Conservation (phyloP, 768 basidiomycete species). For the Trametes meyenii region DNA sequence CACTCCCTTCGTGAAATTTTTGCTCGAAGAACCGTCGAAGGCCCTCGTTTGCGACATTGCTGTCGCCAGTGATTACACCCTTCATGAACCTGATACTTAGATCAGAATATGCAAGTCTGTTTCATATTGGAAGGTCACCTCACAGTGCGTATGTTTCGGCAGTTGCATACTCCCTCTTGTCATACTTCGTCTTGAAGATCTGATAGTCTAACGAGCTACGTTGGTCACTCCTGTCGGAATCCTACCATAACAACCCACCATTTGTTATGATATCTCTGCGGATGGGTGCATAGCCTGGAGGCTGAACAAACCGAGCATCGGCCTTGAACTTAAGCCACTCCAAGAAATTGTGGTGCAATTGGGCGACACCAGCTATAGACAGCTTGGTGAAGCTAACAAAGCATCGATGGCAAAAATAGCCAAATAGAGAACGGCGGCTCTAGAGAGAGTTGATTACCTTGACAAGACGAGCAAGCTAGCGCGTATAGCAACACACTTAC, state of each 20-base stretch:
- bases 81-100: slow-evolving; percentile 61
- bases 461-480: neutral
- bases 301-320: neutral
- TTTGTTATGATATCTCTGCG: slow-evolving; percentile 55
- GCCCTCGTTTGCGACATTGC: slow-evolving; percentile 67
- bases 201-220: slow-evolving; percentile 40
- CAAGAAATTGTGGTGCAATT: slow-evolving; percentile 67
- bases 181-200: slow-evolving; percentile 64
- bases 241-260: slow-evolving; percentile 35
- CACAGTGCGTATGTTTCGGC: slow-evolving; percentile 63
- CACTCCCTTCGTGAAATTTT: slow-evolving; percentile 76
- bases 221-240: neutral
- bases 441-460: slow-evolving; percentile 29
- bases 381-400: slow-evolving; percentile 75
- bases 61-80: slow-evolving; percentile 66
- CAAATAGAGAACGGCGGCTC: slow-evolving; percentile 78
- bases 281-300: slow-evolving; percentile 21
- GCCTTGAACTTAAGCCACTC: slow-evolving; percentile 47
- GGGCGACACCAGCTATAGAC: slow-evolving; percentile 70
- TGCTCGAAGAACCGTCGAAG: slow-evolving; percentile 84
- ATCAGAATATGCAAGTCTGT: neutral
- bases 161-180: slow-evolving; percentile 68
- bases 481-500: slow-evolving; percentile 15
- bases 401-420: slow-evolving; percentile 79
- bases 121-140: slow-evolving; percentile 28